phyloP scores from a whole-genome alignment of 2,329 filamentous ascomycete species.

The Clonostachys chloroleuca region DNA sequence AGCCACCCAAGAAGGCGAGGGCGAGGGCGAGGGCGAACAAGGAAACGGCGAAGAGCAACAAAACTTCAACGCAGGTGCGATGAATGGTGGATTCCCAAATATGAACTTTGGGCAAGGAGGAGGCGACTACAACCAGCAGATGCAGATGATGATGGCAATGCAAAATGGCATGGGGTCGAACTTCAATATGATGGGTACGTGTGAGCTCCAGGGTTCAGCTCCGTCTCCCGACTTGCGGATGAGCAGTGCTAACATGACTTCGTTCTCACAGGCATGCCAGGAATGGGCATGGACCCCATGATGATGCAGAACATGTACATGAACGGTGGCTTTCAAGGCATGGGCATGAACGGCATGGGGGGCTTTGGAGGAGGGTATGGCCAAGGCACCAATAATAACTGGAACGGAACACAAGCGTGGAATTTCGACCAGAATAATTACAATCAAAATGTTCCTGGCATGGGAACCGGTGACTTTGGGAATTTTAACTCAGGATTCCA shows the following conservation, averaged over 20 bases:
- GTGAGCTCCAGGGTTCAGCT: neutral
- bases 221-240: neutral
- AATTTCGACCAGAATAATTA: conserved; percentile 85
- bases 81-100: conserved; percentile 38
- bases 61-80: conserved; percentile 14
- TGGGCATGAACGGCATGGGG: conserved; percentile 77
- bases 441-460: conserved; percentile 80
- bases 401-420: conserved; percentile 79
- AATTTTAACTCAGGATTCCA: conserved; percentile 73
- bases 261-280: conserved; percentile 34
- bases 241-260: neutral
- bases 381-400: conserved; percentile 69
- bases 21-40: conserved; percentile 5
- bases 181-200: conserved; percentile 84
- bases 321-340: conserved; percentile 74
- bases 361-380: conserved; percentile 61
- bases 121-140: conserved; percentile 63
- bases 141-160: conserved; percentile 80
- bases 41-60: conserved; percentile 8
- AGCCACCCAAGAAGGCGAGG: no score
- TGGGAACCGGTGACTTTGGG: conserved; percentile 77
- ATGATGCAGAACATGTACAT: conserved; percentile 73
- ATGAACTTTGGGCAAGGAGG: conserved; percentile 41
- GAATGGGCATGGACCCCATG: conserved; percentile 82
- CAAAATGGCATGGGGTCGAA: conserved; percentile 59